Conservation (phyloP, 2,329 filamentous ascomycete genomes). For the Neonectria neomacrospora region DNA sequence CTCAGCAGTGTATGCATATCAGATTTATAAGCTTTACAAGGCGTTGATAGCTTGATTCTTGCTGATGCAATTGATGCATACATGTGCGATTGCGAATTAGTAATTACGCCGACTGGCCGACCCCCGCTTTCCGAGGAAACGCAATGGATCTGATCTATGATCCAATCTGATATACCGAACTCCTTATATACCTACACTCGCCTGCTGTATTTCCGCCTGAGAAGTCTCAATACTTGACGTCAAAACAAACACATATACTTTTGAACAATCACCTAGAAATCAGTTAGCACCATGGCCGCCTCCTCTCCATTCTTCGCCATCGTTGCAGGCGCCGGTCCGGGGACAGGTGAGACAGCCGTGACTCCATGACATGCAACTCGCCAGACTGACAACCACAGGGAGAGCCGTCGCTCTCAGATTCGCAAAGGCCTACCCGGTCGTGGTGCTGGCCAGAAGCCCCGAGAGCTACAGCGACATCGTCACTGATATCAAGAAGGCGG, state of each 20-base stretch:
- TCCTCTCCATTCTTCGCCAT: conserved; percentile 67
- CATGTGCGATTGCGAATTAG: conserved; percentile 3
- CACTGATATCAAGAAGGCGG: conserved; percentile 72
- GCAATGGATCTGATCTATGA: conserved; percentile 13
- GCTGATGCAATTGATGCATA: not conserved
- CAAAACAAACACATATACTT: not conserved
- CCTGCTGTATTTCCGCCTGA: not conserved
- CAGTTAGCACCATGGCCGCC: conserved; percentile 30
- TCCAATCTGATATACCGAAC: conserved; percentile 11
- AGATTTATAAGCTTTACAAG: not conserved
- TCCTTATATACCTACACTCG: conserved; percentile 7
- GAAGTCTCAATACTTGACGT: not conserved
- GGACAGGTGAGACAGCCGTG: conserved; percentile 60
- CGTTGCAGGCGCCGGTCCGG: conserved; percentile 77
- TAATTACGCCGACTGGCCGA: conserved; percentile 4
- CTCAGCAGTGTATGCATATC: not conserved
- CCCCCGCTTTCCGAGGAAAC: conserved; percentile 20
- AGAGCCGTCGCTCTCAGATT: conserved; percentile 66
- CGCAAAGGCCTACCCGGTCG: conserved; percentile 74
- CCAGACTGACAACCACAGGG: conserved; percentile 46
- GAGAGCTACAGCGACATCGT: conserved; percentile 74
- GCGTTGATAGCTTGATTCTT: not conserved
- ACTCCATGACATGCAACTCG: not conserved
- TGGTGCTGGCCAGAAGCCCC: conserved; percentile 76
- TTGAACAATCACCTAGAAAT: not conserved